Evolutionary conservation across 768 basidiomycete genomes (phyloP).

Genomic region (Suillus subalutaceus): DNA sequence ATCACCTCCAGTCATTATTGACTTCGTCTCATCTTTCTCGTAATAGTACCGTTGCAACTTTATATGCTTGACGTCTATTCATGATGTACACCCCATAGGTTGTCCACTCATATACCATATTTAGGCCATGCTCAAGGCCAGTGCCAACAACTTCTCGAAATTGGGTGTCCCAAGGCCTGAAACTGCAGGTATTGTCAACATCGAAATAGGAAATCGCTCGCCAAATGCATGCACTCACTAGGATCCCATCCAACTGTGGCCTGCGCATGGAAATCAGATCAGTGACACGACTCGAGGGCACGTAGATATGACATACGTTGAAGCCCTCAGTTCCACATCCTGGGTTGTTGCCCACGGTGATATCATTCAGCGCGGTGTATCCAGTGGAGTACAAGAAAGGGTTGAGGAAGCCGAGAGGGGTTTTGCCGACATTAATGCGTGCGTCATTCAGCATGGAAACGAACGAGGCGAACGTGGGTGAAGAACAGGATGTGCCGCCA

Average conservation of each 20-base stretch:
- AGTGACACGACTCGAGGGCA: neutral
- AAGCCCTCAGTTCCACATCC: slow-evolving; percentile 48
- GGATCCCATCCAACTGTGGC: slow-evolving; percentile 63
- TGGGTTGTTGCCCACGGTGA: slow-evolving; percentile 46
- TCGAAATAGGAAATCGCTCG: slow-evolving; percentile 19
- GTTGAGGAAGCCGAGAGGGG: slow-evolving; percentile 46
- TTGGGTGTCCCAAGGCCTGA: slow-evolving; percentile 61
- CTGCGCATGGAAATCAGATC: slow-evolving; percentile 26
- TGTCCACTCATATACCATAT: neutral
- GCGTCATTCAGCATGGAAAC: slow-evolving; percentile 45
- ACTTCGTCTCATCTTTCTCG: neutral
- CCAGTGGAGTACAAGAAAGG: slow-evolving; percentile 49
- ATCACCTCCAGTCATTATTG: neutral
- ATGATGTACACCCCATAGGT: neutral
- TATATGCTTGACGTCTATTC: neutral
- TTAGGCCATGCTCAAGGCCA: slow-evolving; percentile 31
- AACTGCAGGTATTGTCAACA: slow-evolving; percentile 34
- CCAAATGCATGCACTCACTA: slow-evolving; percentile 32
- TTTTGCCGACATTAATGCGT: slow-evolving; percentile 34
- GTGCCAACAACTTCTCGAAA: slow-evolving; percentile 45
- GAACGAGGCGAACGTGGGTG: slow-evolving; percentile 36
- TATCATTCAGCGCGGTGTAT: slow-evolving; percentile 52
- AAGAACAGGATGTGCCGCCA: slow-evolving; percentile 37
- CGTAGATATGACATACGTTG: slow-evolving; percentile 35
- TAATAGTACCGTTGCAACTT: neutral